Evolutionary conservation across 2,329 filamentous ascomycete genomes (phyloP), one percentile per base, ranked within the genome.

Genomic region (Nemania serpens): DNA sequence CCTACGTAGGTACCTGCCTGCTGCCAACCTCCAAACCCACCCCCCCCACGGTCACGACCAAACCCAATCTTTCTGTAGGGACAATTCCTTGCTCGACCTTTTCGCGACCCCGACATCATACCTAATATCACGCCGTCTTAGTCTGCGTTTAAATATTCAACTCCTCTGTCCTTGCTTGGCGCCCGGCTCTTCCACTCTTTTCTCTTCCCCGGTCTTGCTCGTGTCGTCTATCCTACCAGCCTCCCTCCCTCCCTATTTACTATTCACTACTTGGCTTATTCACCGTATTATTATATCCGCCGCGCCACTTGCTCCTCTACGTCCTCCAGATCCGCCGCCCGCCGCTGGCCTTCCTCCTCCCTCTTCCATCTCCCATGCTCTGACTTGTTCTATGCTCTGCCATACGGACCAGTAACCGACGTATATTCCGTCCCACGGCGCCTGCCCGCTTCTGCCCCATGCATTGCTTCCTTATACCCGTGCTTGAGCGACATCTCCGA

Each of bases 1-100:
- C 46, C 25, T 55, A 37, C n/a, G 36, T 55, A 39, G 3, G 20
- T n/a, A n/a, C n/a, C n/a, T n/a, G n/a, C n/a, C n/a, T n/a, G n/a
- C n/a, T n/a, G 17, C 48, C 53, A 50, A 54, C 59, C 58, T 43
- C 49, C 48, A 54, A 49, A 43, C 60, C 58, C 61, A 56, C 56
- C 56, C 43, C 60, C 58, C 61, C 56, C 56, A 53, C 56, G 22
- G 55, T 58, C 52, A 57, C 48, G 36, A 58, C 57, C 53, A 57
- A 62, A 62, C 52, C 62, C 60, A 56, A 41, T 61, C 59, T 52
- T 61, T 58, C 57, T 45, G 63, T 55, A n/a, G n/a, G n/a, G n/a
- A n/a, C 63, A 58, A 33, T 62, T 57, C 59, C 60, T 58, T 57
- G 54, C 50, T 63, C 55, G 45, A 64, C 52, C 55, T 55, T 62